Conservation (phyloP, 2,329 filamentous ascomycete genomes). For the Aspergillus carbonarius region DNA sequence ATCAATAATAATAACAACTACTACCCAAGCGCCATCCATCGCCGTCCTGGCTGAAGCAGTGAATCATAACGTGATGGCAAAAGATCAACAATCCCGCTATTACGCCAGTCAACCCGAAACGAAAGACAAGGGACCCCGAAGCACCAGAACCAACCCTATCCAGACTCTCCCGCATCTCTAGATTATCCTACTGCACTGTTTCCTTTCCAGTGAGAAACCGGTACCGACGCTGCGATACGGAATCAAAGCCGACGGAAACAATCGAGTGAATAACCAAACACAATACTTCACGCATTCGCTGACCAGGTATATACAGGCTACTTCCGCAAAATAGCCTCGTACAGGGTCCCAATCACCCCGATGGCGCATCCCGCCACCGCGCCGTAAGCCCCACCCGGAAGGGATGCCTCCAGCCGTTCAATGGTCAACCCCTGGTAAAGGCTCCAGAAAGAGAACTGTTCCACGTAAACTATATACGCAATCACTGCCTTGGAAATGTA, state of each 20-base stretch:
- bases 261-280: no score
- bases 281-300: no score
- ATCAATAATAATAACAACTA: neutral
- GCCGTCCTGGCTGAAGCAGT: no score
- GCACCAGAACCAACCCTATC: neutral
- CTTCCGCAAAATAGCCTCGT: constrained; percentile 48
- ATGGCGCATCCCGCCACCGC: constrained; percentile 44
- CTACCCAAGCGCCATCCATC: no score
- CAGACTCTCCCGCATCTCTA: neutral
- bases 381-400: constrained; percentile 42
- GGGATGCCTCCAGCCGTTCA: constrained; percentile 36
- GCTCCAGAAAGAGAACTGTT: constrained; percentile 39
- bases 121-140: neutral
- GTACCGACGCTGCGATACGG: no score
- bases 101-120: neutral
- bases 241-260: no score
- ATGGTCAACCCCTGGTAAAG: constrained; percentile 38
- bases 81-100: neutral
- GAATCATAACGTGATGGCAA: no score
- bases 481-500: constrained; percentile 83
- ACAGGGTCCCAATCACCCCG: constrained; percentile 43
- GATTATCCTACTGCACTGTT: neutral
- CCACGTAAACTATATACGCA: constrained; percentile 76
- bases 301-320: constrained; percentile 14
- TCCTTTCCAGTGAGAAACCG: neutral